Evolutionary conservation across 208 protist species (phyloP), one percentile per base, ranked within the genome.

Genomic region (Entamoeba histolytica): DNA sequence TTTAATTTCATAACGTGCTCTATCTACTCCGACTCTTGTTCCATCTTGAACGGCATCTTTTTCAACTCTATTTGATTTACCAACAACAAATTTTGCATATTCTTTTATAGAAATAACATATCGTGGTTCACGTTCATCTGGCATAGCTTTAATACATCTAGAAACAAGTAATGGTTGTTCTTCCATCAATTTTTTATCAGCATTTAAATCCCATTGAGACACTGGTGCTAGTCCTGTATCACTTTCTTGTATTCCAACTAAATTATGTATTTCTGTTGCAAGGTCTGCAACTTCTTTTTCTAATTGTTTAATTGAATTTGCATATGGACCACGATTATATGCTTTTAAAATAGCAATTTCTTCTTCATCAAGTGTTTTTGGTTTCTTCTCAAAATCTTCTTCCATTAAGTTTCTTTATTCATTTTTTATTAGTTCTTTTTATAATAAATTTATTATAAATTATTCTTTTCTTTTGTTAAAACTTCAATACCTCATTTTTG

Each of bases 1-100:
- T 95, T 99, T 97, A 95, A 99, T 99, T 95, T 98, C 97, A 95
- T 99, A 99, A 94, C 99, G 99, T 93, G 95, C 12, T 49, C 93
- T 47, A n/a, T 94, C 92, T 28, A 94, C 96, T 94, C 98, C 99
- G 31, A 99, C 98, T 92, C 99, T 97, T 98, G 99, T 99, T 61
- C 97, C 98, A 96, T 99, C 99, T 95, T 99, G 98, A 94, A 99
- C 99, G 95, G 99, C 99, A 49, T 98, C 98, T 47, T 98, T 47
- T 28, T 93, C 92, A 93, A 49, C 31, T 47, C 14, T 49, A 28
- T 14, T 23, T 23, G 55, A 69, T 23, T 69, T 69, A 14, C 55
- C 55, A 49, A 49, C 93, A 50, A 93, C 93, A 91, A 93, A 78
- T 10, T 51, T 91, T 5, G 50, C 51, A 52, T 35, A 31, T 35